These are phyloP conservation scores for Juglanconis juglandina DNA, from an alignment of 2,329 filamentous ascomycete species.

Conservation along the genomic window DNA sequence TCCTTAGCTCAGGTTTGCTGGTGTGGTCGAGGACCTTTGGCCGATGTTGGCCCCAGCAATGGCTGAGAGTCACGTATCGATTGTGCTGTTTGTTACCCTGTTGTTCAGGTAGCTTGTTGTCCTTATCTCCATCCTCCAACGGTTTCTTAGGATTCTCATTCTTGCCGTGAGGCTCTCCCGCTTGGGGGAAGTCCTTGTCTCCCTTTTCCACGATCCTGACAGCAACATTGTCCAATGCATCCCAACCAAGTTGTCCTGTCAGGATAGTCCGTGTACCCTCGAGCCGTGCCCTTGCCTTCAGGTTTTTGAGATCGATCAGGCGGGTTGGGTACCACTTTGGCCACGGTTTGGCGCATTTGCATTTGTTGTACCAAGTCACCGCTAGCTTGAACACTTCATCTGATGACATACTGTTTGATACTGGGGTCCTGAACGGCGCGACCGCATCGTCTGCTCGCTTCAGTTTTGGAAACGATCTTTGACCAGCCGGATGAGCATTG, in stretches of 20 bases:
- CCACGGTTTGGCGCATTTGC: neutral
- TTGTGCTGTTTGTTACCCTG: neutral
- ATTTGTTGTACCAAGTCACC: neutral
- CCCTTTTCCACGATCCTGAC: neutral
- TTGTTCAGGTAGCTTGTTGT: neutral
- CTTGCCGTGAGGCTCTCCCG: neutral
- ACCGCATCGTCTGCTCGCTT: neutral
- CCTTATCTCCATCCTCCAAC: no score
- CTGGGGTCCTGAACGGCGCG: neutral
- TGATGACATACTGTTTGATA: neutral
- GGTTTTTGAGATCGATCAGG: neutral
- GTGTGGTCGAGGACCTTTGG: neutral
- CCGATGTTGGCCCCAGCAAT: slow-evolving; percentile 1
- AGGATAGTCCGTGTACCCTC: neutral
- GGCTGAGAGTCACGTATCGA: neutral
- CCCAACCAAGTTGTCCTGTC: neutral
- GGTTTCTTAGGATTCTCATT: no score
- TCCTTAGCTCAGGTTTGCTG: neutral
- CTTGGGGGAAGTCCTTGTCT: neutral
- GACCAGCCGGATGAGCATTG: no score
- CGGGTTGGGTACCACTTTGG: neutral
- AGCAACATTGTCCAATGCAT: neutral
- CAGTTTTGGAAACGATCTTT: neutral
- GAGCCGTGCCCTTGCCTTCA: neutral
- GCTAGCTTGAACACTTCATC: neutral